Evolutionary conservation across 306 rosid genomes (phyloP).

Genomic region (Macrotyloma uniflorum): DNA sequence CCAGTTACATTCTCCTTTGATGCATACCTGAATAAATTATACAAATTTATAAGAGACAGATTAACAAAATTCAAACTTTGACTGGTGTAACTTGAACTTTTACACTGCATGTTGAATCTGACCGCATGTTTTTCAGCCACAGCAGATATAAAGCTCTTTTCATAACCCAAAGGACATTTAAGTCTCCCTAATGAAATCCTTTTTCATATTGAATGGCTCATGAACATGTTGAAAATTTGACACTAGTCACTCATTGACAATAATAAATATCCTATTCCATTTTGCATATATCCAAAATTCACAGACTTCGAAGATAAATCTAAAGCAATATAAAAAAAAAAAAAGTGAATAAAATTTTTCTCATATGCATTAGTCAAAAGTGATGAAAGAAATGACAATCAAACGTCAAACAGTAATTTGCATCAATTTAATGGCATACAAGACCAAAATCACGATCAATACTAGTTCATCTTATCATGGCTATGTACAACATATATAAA

Average conservation of each 20-base stretch:
- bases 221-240: neutral
- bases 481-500: neutral
- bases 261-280: neutral
- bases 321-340: neutral
- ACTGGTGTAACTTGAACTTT: neutral
- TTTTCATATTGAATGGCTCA: conserved; percentile 2
- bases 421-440: neutral
- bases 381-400: neutral
- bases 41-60: conserved; percentile 30
- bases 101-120: conserved; percentile 18
- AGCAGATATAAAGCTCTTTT: neutral
- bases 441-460: conserved; percentile 3
- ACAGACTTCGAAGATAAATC: neutral
- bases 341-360: neutral
- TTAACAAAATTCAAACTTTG: conserved; percentile 32
- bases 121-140: conserved; percentile 16
- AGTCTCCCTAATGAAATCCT: conserved; percentile 14
- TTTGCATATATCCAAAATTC: neutral
- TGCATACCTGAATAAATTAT: conserved; percentile 64
- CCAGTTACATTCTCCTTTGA: conserved; percentile 60
- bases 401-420: neutral
- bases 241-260: neutral
- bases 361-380: neutral
- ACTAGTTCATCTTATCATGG: neutral
- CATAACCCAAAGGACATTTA: neutral